A percentile compares a stretch with the other conserved stretches of the same genome.
These are phyloP conservation scores for Colletotrichum sp. DNA, from an alignment of 2,329 filamentous ascomycete species.

Conservation along the genomic window DNA sequence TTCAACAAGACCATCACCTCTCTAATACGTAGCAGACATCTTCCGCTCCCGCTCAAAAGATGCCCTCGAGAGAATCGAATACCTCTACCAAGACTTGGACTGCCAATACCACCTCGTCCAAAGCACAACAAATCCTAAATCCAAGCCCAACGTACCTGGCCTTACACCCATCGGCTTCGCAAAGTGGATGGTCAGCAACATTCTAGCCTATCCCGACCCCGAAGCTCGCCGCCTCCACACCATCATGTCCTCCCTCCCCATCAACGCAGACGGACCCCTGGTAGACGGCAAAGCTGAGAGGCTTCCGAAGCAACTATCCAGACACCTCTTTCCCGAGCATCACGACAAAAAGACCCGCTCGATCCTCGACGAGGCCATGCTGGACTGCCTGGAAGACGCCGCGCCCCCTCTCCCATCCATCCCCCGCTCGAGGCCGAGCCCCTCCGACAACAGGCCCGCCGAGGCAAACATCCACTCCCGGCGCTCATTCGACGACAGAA, in stretches of 20 bases:
- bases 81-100: constrained; percentile 59
- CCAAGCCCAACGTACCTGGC: constrained; percentile 64
- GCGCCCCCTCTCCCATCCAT: neutral
- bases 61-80: constrained; percentile 56
- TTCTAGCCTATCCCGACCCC: constrained; percentile 76
- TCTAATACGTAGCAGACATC: constrained; percentile 44
- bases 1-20: neutral
- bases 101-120: constrained; percentile 72
- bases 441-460: neutral
- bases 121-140: constrained; percentile 42
- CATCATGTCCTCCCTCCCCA: constrained; percentile 73
- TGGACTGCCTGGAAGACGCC: constrained; percentile 38
- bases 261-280: constrained; percentile 54
- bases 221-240: constrained; percentile 75
- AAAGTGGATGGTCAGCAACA: constrained; percentile 74
- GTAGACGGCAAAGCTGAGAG: constrained; percentile 71
- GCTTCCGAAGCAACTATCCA: constrained; percentile 79
- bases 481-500: neutral
- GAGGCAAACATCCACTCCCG: constrained; percentile 3
- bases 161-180: constrained; percentile 73
- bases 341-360: constrained; percentile 63
- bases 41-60: constrained; percentile 51
- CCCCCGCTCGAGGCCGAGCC: neutral
- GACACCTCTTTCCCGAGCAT: constrained; percentile 70
- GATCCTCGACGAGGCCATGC: constrained; percentile 64